Base-by-base conservation (phyloP, 805 yeast species). In the Gaillardinia entomophila region DNA sequence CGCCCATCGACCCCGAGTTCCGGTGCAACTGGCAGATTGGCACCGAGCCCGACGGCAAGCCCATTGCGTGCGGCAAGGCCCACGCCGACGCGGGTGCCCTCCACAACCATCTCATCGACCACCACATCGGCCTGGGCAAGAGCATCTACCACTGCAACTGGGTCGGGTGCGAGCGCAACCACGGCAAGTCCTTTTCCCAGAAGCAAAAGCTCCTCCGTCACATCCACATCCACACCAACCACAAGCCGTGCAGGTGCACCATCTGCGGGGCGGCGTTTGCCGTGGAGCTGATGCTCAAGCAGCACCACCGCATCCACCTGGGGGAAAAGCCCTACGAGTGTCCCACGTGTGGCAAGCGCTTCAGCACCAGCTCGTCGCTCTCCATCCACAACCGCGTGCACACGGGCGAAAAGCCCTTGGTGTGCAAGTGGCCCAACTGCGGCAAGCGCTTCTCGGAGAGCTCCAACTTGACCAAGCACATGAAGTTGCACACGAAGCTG, bases 301-400 rank as follows among this genome's bases (percentile, higher is more conserved):
- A 87, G 57, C 98, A 92, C 57, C 56, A 72, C 63, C 66, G 96
- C 32, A 78, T 75, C 3, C 97, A 90, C 54, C 77, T 90, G 1
- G 96, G 96, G 2, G 97, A 88, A 47, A 83, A 79, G 49, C 97
- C 97, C 1, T 88, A 71, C 53, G 56, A 55, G 33, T 90, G 98
- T 55, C 63, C 70, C 16, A 51, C 65, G 2, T 90, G 98, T 55
- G 79, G 73, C 4, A 89, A 87, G 53, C 53, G 64, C 16, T 90
- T 90, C 62, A 82, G 95, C 8, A 86, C 95, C 2, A 74, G 84
- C 18, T 79, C 92, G 3, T 80, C 92, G 12, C 64, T 89, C 28
- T 81, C 87, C 2, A 86, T 90, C 19, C 97, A 92, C 59, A 57
- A 73, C 28, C 67, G 97, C 38, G 79, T 79, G 2, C 98, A 90